phyloP scores from a whole-genome alignment of 129 eudicot species.

The Kitagawia praeruptora region DNA sequence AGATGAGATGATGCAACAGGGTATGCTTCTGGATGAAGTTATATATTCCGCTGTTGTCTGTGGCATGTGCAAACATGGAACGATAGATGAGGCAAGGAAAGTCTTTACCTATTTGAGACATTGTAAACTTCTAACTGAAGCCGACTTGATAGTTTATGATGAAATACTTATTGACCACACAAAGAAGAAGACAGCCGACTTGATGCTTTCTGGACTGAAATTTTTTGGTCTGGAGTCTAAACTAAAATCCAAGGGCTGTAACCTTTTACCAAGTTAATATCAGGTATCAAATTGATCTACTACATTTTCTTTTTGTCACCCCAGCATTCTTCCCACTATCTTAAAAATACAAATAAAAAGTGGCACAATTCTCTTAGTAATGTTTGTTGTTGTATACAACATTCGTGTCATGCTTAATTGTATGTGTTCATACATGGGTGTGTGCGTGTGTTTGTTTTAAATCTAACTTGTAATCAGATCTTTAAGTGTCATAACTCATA shows the following conservation, averaged over 20 bases:
- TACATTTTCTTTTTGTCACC: background rate
- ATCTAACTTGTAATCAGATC: background rate
- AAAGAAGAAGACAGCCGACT: constrained; percentile 81
- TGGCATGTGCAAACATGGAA: constrained; percentile 84
- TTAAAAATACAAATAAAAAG: background rate
- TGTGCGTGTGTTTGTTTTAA: background rate
- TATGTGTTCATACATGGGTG: background rate
- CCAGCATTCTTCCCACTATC: background rate
- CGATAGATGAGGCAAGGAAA: constrained; percentile 79
- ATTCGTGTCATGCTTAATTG: background rate
- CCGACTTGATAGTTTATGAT: constrained; percentile 64
- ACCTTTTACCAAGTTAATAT: constrained; percentile 42
- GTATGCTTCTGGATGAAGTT: constrained; percentile 40
- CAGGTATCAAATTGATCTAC: constrained; percentile 15
- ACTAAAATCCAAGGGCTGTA: constrained; percentile 66
- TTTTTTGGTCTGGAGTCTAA: constrained; percentile 78
- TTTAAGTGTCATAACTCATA: background rate
- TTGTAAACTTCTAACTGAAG: constrained; percentile 48
- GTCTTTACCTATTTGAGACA: constrained; percentile 55
- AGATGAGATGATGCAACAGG: constrained; percentile 64
- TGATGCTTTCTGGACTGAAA: constrained; percentile 73
- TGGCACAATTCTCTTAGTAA: background rate
- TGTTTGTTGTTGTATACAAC: background rate
- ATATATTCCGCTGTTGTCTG: constrained; percentile 54
- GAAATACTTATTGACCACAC: constrained; percentile 75